These are phyloP conservation scores for Colletotrichum graminicola DNA, from an alignment of 2,329 filamentous ascomycete species.

Conservation along the genomic window DNA sequence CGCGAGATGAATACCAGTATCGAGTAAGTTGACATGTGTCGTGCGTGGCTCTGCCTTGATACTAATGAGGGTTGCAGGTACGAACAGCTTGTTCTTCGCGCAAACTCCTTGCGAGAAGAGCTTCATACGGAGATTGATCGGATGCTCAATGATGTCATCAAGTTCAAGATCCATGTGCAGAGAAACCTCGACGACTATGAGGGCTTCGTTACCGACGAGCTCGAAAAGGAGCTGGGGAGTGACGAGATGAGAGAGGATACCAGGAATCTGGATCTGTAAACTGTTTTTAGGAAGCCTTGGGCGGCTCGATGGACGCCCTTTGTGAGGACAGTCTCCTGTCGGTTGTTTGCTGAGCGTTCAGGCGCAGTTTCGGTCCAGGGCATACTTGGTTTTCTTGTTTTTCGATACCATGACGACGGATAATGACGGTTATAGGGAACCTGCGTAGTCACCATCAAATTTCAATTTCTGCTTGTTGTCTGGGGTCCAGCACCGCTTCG, in stretches of 20 bases:
- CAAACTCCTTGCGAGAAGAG: slow-evolving; percentile 89
- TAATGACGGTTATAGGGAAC: slow-evolving; percentile 26
- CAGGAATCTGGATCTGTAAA: slow-evolving; percentile 61
- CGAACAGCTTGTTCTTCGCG: slow-evolving; percentile 88
- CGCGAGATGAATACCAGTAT: slow-evolving; percentile 97
- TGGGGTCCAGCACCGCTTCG: background rate
- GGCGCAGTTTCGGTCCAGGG: slow-evolving; percentile 13
- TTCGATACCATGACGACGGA: slow-evolving; percentile 40
- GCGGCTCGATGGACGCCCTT: slow-evolving; percentile 34
- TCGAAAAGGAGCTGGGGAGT: slow-evolving; percentile 84
- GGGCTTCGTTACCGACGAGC: slow-evolving; percentile 90
- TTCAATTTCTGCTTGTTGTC: background rate
- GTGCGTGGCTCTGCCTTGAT: background rate
- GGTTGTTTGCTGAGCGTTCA: slow-evolving; percentile 28
- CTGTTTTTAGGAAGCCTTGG: slow-evolving; percentile 40
- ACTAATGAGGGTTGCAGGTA: slow-evolving; percentile 67
- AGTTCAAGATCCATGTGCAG: slow-evolving; percentile 98
- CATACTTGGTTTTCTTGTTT: slow-evolving; percentile 25
- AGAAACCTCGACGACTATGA: slow-evolving; percentile 95
- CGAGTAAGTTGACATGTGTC: slow-evolving; percentile 72
- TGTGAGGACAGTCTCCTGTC: slow-evolving; percentile 7
- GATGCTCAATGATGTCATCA: slow-evolving; percentile 96
- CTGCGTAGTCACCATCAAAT: slow-evolving; percentile 11
- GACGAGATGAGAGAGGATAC: slow-evolving; percentile 70
- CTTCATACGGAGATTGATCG: slow-evolving; percentile 97